Conservation (phyloP, 371 early-diverging fungal genomes). For the Haplosporangium sp. region DNA sequence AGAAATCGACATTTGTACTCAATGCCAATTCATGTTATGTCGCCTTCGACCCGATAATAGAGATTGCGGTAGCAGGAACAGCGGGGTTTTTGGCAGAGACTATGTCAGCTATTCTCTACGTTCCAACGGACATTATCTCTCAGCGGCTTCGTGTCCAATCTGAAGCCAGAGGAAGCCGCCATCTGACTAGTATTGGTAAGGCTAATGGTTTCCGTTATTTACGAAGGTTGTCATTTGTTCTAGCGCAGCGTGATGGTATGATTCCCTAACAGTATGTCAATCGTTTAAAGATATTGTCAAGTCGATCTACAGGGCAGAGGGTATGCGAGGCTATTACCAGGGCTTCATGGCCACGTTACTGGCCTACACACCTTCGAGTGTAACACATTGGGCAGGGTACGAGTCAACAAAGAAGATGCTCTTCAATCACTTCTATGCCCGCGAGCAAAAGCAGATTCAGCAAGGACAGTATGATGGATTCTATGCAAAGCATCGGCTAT, state of each 20-base stretch:
- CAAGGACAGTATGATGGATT: constrained; percentile 33
- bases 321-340: constrained; percentile 46
- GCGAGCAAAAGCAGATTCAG: constrained; percentile 27
- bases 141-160: constrained; percentile 51
- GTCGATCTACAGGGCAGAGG: constrained; percentile 47
- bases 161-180: constrained; percentile 38
- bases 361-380: constrained; percentile 40
- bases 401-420: constrained; percentile 46
- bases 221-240: neutral
- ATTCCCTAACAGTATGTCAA: no score
- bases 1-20: no score
- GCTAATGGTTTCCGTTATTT: neutral
- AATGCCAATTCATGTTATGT: neutral
- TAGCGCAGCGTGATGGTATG: no score
- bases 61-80: constrained; percentile 52
- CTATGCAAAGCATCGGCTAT: constrained; percentile 36
- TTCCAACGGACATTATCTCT: constrained; percentile 51
- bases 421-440: constrained; percentile 30
- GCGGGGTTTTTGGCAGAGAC: constrained; percentile 53
- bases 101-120: constrained; percentile 35
- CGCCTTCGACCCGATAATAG: constrained; percentile 5
- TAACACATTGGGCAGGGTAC: constrained; percentile 54
- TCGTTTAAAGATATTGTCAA: constrained; percentile 32
- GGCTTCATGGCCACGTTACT: constrained; percentile 44
- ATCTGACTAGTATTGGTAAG: constrained; percentile 42